These are phyloP conservation scores for Plantago coronopus DNA, from an alignment of 305 asterid species.

Conservation along the genomic window DNA sequence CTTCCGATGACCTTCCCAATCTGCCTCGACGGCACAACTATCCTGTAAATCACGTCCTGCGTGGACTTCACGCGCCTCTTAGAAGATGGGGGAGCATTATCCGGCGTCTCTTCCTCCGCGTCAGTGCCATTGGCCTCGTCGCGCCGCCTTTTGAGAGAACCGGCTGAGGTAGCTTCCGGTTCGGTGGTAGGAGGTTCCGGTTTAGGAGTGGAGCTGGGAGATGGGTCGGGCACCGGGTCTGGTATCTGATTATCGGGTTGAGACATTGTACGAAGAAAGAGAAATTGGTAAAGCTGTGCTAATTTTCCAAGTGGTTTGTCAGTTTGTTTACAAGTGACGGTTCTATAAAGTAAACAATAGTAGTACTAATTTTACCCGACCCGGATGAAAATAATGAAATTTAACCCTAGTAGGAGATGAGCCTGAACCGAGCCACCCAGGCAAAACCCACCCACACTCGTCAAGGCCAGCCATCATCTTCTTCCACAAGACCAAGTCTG, in stretches of 20 bases:
- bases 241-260: conserved; percentile 3
- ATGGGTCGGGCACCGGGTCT: neutral
- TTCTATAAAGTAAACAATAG: too few species aligned
- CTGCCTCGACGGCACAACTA: conserved; percentile 84
- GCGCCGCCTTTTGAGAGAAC: conserved; percentile 2
- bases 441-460: too few species aligned
- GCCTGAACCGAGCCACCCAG: too few species aligned
- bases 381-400: too few species aligned
- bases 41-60: conserved; percentile 67
- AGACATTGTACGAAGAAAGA: neutral
- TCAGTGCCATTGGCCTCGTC: neutral
- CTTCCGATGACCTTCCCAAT: conserved; percentile 92
- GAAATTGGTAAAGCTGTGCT: too few species aligned
- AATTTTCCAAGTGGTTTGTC: neutral
- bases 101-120: neutral
- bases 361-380: too few species aligned
- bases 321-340: too few species aligned
- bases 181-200: neutral
- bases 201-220: neutral
- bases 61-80: conserved; percentile 67
- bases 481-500: too few species aligned
- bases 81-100: conserved; percentile 33
- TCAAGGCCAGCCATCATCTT: too few species aligned
- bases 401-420: too few species aligned
- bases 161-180: neutral